phyloP scores from a whole-genome alignment of 2,329 filamentous ascomycete species.

The Talaromyces albobiverticillius region DNA sequence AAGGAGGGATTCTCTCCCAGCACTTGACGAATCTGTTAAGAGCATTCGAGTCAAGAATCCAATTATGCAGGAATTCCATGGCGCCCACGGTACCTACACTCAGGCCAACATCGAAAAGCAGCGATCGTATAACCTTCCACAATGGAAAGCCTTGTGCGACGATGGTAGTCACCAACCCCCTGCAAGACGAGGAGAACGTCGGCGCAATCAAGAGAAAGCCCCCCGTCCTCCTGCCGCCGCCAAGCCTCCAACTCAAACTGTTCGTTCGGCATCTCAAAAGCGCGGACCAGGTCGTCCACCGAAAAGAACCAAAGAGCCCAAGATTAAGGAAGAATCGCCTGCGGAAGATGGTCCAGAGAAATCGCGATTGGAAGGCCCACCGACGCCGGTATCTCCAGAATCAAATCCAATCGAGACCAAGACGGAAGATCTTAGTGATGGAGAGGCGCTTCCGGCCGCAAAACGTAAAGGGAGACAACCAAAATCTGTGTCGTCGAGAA shows the following conservation, averaged over 20 bases:
- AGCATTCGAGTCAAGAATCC: conserved; percentile 92
- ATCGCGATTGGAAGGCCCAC: conserved; percentile 46
- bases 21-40: conserved; percentile 82
- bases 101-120: conserved; percentile 97
- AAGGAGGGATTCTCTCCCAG: conserved; percentile 68
- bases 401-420: conserved; percentile 54
- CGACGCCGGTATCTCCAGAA: conserved; percentile 53
- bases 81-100: conserved; percentile 89
- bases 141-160: conserved; percentile 91
- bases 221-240: conserved; percentile 37
- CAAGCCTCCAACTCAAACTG: conserved; percentile 32
- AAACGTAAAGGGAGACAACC: conserved; percentile 57
- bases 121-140: conserved; percentile 90
- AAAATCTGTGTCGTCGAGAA: conserved; percentile 76
- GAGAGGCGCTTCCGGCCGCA: conserved; percentile 38
- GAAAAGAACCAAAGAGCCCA: conserved; percentile 35
- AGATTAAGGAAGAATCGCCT: conserved; percentile 36
- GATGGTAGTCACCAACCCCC: conserved; percentile 96
- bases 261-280: conserved; percentile 47
- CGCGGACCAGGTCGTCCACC: conserved; percentile 35
- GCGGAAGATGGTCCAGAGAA: conserved; percentile 36
- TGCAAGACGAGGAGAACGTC: conserved; percentile 69
- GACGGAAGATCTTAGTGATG: conserved; percentile 52
- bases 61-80: conserved; percentile 97
- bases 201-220: conserved; percentile 49